Evolutionary conservation across 352 stramenopile genomes (phyloP).

Genomic region (Phytophthora podocarpi): DNA sequence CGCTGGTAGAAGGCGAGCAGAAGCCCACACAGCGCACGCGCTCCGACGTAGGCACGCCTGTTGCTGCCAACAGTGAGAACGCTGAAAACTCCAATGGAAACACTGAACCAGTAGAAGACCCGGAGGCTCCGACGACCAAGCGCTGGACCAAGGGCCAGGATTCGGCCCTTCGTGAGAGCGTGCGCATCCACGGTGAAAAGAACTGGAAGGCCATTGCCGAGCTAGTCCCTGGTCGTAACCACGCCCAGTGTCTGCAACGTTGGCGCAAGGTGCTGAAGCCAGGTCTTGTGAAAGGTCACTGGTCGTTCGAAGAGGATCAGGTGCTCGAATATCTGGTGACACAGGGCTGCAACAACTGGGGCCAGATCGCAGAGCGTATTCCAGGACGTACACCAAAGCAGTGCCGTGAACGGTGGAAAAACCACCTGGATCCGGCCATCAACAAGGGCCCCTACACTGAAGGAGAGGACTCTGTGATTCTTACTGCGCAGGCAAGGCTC

Average conservation of each 20-base stretch:
- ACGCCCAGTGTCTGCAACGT: slow-evolving; percentile 89
- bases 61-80: slow-evolving; percentile 25
- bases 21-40: slow-evolving; percentile 72
- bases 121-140: slow-evolving; percentile 81
- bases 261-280: slow-evolving; percentile 95
- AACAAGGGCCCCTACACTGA: slow-evolving; percentile 95
- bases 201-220: slow-evolving; percentile 92
- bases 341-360: slow-evolving; percentile 93
- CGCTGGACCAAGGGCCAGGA: slow-evolving; percentile 91
- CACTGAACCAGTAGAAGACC: slow-evolving; percentile 48
- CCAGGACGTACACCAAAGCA: slow-evolving; percentile 93
- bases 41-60: slow-evolving; percentile 36
- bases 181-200: slow-evolving; percentile 85
- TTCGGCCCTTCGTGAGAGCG: slow-evolving; percentile 78
- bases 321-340: slow-evolving; percentile 92
- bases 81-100: slow-evolving; percentile 45
- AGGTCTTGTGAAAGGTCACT: slow-evolving; percentile 95
- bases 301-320: slow-evolving; percentile 95
- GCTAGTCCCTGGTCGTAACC: slow-evolving; percentile 81
- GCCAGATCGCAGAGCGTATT: slow-evolving; percentile 91
- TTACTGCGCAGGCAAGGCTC: slow-evolving; percentile 88
- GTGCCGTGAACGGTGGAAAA: slow-evolving; percentile 92
- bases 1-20: slow-evolving; percentile 59
- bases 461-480: slow-evolving; percentile 94
- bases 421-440: slow-evolving; percentile 90